phyloP scores from a whole-genome alignment of 352 stramenopile genomes.

The Pythium grandisporangium region DNA sequence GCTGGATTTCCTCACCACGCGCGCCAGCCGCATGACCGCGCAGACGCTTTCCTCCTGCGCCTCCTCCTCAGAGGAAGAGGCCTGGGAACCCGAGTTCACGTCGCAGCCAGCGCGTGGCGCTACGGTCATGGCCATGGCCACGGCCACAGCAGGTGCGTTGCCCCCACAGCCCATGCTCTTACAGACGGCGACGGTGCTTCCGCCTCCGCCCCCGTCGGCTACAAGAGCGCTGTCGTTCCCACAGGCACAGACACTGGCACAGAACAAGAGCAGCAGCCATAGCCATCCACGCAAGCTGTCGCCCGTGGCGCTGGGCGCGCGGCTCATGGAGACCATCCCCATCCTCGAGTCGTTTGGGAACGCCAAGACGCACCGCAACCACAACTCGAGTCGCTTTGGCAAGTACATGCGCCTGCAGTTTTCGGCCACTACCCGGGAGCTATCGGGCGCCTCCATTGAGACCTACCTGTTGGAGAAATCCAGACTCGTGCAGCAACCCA shows the following conservation, averaged over 20 bases:
- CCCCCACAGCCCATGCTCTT: no score
- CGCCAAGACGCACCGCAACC: slow-evolving; percentile 83
- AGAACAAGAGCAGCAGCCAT: slow-evolving; percentile 7
- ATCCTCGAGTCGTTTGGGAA: slow-evolving; percentile 89
- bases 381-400: slow-evolving; percentile 89
- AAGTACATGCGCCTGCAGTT: slow-evolving; percentile 89
- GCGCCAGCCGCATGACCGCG: slow-evolving; percentile 33
- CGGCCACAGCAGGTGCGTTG: no score
- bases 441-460: slow-evolving; percentile 70
- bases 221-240: slow-evolving; percentile 63
- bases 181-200: slow-evolving; percentile 9
- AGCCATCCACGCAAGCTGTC: slow-evolving; percentile 38
- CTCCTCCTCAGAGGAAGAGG: slow-evolving; percentile 56
- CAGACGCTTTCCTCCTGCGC: slow-evolving; percentile 31
- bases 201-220: slow-evolving; percentile 28
- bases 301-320: slow-evolving; percentile 54
- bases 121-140: no score
- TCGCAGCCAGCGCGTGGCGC: no score
- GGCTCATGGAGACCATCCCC: slow-evolving; percentile 85
- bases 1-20: slow-evolving; percentile 75
- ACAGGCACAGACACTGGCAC: no score
- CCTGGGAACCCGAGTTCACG: slow-evolving; percentile 57
- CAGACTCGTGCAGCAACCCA: slow-evolving; percentile 64
- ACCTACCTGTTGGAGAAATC: slow-evolving; percentile 82
- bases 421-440: slow-evolving; percentile 54